Evolutionary conservation across 495 filamentous ascomycete genomes (phyloP), one percentile per base, ranked within the genome.

Genomic region (Cercophora samala): DNA sequence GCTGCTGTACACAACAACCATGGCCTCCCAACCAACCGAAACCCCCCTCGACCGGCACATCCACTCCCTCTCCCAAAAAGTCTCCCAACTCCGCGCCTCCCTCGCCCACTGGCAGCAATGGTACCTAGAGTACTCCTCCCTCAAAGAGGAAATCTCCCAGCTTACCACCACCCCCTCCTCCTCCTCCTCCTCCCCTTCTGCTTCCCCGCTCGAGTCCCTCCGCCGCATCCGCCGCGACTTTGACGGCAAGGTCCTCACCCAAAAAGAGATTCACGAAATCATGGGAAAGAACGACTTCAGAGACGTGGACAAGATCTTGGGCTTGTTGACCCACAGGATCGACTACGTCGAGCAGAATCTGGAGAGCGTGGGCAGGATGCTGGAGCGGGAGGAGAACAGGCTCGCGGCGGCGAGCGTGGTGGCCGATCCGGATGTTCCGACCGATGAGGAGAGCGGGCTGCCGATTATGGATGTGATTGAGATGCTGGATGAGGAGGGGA

Each of bases 301-400:
- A 37, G 78, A 80, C 21, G 64, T 68, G 25, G 82, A 89, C 19
- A 85, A 92, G 68, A 84, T 97, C 46, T 70, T 92, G 25, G 84
- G 86, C 69, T 76, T 93, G 13, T 85, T 98, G 22, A 85, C 87
- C 4, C 86, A 90, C 56, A 84, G 95, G 22, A 84, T 96, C 65
- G 93, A 97, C 74, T 97, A 97, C 70, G 93, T 97, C 60, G 84
- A 89, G 69, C 85, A 90, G 72, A 99, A 97, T 78, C 83, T 93
- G 22, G 74, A 79, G 23, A 85, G 87, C 1, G 72, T 94, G 65
- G 82, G 86, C 67, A 93, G 90, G 72, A 86, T 89, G 66, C 74
- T 97, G 8, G 83, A 86, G 60, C 76, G 78, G 3, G 88, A 85
- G 5, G 88, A 97, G 77, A 82, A 90, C 64, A 88, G 88, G 70